phyloP scores from a whole-genome alignment of 352 stramenopile species.

The Pythium sukuiense region DNA sequence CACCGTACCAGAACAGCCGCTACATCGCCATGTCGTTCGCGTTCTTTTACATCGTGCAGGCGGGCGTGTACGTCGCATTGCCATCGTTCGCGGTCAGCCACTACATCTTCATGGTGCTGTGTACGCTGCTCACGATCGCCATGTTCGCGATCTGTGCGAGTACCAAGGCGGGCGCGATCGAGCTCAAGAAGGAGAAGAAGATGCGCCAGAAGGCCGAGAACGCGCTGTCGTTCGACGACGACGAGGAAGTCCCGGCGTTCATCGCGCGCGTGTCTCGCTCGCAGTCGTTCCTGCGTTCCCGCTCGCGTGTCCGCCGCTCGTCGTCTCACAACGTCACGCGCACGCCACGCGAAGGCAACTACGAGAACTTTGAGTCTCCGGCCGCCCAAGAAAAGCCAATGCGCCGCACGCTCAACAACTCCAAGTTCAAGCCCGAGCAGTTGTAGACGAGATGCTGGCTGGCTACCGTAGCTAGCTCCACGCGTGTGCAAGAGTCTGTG shows the following conservation, averaged over 20 bases:
- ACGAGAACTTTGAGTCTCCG: conserved; percentile 84
- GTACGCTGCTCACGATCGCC: conserved; percentile 62
- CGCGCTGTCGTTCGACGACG: conserved; percentile 36
- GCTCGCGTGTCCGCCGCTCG: conserved; percentile 58
- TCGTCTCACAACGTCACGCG: conserved; percentile 55
- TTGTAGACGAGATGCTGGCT: neutral
- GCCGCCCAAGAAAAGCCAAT: conserved; percentile 24
- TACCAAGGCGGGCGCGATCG: conserved; percentile 78
- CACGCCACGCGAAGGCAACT: conserved; percentile 60
- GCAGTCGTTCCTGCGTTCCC: conserved; percentile 81
- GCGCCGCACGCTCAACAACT: conserved; percentile 29
- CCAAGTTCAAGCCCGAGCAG: conserved; percentile 18
- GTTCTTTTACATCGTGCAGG: conserved; percentile 75
- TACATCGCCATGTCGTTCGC: conserved; percentile 75
- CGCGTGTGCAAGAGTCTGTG: too few species aligned
- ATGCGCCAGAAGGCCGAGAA: conserved; percentile 57
- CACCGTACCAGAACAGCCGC: conserved; percentile 67
- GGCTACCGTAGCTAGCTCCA: neutral
- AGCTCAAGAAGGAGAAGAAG: conserved; percentile 87
- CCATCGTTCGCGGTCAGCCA: conserved; percentile 78
- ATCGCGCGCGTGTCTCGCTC: conserved; percentile 61
- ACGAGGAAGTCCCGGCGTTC: conserved; percentile 45
- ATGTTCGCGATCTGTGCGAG: conserved; percentile 83
- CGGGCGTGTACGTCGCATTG: conserved; percentile 54
- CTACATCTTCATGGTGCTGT: conserved; percentile 73